Base-by-base conservation (phyloP, 1,284 basidiomycete species). In the Phylloboletellus chloephorus region DNA sequence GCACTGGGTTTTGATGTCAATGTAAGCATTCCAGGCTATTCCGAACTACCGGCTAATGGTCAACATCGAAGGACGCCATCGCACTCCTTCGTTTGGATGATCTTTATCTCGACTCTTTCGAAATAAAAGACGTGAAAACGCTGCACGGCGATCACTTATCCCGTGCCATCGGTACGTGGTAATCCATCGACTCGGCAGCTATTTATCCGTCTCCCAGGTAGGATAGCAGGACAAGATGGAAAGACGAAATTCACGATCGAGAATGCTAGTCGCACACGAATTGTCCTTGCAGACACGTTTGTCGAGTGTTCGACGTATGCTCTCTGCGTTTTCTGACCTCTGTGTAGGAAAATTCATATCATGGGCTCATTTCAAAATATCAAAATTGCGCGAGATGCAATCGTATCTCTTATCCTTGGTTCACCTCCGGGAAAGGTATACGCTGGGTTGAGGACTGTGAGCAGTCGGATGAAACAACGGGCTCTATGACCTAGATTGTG, bases 171-270 rank as follows among this genome's bases (percentile, higher is more conserved):
- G 95, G 93, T 84, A 51, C 31, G 72, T 7, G 8, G 29, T 39
- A 17, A 20, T 26, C 20, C 23, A 30, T 32, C 10, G 10, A 22
- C 16, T 22, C 7, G 21, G 28, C 8, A 39, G 20, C 34, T 42
- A 41, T 43, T 36, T 31, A 49, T 31, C 15, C 33, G 21, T 40
- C 13, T 34, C 39, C 22, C 56, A 88, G 87, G 89, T 54, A 91
- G 95, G 53, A 97, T 98, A 59, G 95, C 95, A 7, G 95, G 95
- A 8, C 93, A 98, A 63, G 92, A 97, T 51, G 95, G 95, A 35
- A 94, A 96, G 67, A 98, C 95, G 3, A 92, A 97, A 60, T 98
- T 97, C 65, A 95, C 95, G 0, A 98, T 98, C 43, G 95, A 98
- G 69, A 98, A 98, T 57, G 81, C 93, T 2, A 94, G 87, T 55